Evolutionary conservation across 2,329 filamentous ascomycete genomes (phyloP), one percentile per base, ranked within the genome.

Genomic region (Aspergillus glaucus): DNA sequence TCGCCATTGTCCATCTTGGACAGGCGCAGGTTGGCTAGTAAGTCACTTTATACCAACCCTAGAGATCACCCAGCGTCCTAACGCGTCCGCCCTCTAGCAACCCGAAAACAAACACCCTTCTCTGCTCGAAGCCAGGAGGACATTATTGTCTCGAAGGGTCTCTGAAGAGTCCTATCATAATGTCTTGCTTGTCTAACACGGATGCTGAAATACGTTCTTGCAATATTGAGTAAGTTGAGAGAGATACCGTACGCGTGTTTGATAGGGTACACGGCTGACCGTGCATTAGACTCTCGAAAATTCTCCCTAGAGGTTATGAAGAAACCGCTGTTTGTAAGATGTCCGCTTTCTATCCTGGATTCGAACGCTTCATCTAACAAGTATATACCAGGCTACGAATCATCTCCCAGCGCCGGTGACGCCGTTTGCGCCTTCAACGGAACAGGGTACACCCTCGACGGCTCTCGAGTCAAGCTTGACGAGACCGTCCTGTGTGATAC

Each of bases 371-470:
- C 3, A 14, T 7, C 26, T 44, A 19, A 17, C 12, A 24, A 21
- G 42, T 30, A 24, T 12, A 39, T 36, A 22, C 12, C n/a, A 57
- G 58, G 56, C 12, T 56, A 58, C 19, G 50, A 56, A 47, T 47
- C 50, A 7, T 44, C 47, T 26, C 28, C 43, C 2, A 22, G 7
- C 3, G 47, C 54, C 15, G 60, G 59, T 0, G 49, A 58, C 42
- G 59, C 60, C 2, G 48, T 62, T 44, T 63, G 61, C 44, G 56
- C 58, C 3, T 59, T 63, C 47, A 61, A 62, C 41, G 60, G 61
- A 10, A 59, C 54, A 1, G 61, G 57, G 10, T 61, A 61, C 45
- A 34, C 24, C 3, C n/a, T 53, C 10, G 19, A 47, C 3, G 46
- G 50, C 14, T 14, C 42, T 3, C 40, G 21, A 1, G n/a, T 53